These are phyloP conservation scores for Volvox carteri DNA, from an alignment of 163 green algal species.

Conservation along the genomic window DNA sequence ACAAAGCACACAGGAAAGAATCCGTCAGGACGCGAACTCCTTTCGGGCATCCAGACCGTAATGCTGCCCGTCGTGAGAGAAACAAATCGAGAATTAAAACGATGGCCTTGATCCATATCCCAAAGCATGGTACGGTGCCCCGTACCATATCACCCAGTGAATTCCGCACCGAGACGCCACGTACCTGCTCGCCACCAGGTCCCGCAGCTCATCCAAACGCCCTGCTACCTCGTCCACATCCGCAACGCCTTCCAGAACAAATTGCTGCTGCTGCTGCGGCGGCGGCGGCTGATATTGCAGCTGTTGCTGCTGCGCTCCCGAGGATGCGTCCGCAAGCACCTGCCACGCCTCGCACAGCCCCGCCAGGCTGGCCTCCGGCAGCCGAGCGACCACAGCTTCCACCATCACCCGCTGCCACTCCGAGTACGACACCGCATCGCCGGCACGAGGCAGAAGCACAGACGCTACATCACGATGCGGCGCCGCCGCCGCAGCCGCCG, in stretches of 20 bases:
- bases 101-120: no score
- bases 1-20: no score
- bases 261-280: neutral
- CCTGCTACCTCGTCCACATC: neutral
- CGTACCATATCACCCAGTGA: no score
- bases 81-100: no score
- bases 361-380: neutral
- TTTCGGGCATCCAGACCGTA: no score
- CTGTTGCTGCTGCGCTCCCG: neutral
- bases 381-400: constrained; percentile 8
- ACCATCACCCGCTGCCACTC: constrained; percentile 23
- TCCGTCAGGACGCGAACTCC: no score
- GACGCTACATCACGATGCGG: neutral
- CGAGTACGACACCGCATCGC: constrained; percentile 13
- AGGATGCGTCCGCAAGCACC: constrained; percentile 34
- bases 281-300: neutral
- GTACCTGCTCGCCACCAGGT: constrained; percentile 23
- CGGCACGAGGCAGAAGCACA: neutral
- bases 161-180: no score
- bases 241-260: neutral
- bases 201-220: neutral
- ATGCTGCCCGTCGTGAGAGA: no score
- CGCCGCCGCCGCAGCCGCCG: neutral
- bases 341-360: constrained; percentile 48
- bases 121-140: no score